Conservation (phyloP, 2,329 filamentous ascomycete species). For the Trichophyton benhamiae region DNA sequence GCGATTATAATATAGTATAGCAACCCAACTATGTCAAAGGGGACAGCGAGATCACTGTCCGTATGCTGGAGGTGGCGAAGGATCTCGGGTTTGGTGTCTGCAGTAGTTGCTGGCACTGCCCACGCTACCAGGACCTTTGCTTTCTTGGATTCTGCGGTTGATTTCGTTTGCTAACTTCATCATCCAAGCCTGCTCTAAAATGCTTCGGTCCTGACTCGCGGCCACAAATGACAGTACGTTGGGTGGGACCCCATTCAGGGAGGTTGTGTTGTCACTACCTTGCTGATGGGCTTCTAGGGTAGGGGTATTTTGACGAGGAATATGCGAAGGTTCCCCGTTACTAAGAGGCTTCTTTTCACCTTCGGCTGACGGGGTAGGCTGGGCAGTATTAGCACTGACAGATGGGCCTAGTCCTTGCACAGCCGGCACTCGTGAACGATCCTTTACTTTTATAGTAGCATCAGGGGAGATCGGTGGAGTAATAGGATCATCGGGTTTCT, state of each 20-base stretch:
- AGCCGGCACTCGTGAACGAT: slow-evolving; percentile 2
- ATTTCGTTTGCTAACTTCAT: slow-evolving; percentile 82
- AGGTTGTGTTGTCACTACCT: neutral
- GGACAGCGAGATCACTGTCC: slow-evolving; percentile 23
- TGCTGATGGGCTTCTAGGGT: neutral
- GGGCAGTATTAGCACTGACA: slow-evolving; percentile 11
- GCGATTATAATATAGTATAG: neutral
- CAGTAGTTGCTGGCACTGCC: slow-evolving; percentile 25
- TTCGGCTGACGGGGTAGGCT: neutral
- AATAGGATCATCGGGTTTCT: slow-evolving; percentile 44
- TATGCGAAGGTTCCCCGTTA: neutral
- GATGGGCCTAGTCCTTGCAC: slow-evolving; percentile 11
- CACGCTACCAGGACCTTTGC: slow-evolving; percentile 45
- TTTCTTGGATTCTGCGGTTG: slow-evolving; percentile 69
- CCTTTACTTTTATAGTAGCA: slow-evolving; percentile 10
- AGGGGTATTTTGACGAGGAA: neutral
- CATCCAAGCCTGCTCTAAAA: slow-evolving; percentile 37
- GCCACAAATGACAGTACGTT: slow-evolving; percentile 8
- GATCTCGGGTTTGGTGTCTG: slow-evolving; percentile 26
- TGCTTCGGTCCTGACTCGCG: slow-evolving; percentile 18
- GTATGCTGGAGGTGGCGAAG: slow-evolving; percentile 34
- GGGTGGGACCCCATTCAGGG: neutral
- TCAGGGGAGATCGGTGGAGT: slow-evolving; percentile 41
- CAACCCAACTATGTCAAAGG: neutral
- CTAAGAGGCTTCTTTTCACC: neutral